A percentile compares a stretch with the other conserved stretches of the same genome.
phyloP scores from a whole-genome alignment of 139 green algal genomes.

The Picochlorum sp. region DNA sequence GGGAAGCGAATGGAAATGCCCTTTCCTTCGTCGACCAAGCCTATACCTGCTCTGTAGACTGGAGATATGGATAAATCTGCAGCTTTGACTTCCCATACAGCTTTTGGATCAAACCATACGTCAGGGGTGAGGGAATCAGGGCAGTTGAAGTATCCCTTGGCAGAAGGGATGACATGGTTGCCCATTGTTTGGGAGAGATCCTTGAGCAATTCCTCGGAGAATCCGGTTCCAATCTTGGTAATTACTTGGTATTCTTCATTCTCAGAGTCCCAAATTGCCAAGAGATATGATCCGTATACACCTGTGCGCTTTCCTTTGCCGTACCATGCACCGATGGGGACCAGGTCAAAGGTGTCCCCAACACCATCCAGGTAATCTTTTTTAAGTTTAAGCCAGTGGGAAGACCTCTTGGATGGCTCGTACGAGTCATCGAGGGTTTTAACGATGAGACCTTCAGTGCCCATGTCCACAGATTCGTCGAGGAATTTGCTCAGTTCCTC shows the following conservation, averaged over 20 bases:
- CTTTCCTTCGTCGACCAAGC: slow-evolving; percentile 67
- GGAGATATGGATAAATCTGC: slow-evolving; percentile 93
- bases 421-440: slow-evolving; percentile 77
- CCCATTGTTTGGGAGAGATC: slow-evolving; percentile 60
- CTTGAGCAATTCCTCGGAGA: slow-evolving; percentile 80
- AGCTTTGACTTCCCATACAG: slow-evolving; percentile 96
- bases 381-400: slow-evolving; percentile 96
- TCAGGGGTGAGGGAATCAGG: slow-evolving; percentile 66
- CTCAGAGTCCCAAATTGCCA: slow-evolving; percentile 84
- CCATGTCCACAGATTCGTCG: slow-evolving; percentile 71
- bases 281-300: slow-evolving; percentile 88
- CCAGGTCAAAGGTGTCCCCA: slow-evolving; percentile 92
- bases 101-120: slow-evolving; percentile 86
- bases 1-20: slow-evolving; percentile 88
- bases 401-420: slow-evolving; percentile 78
- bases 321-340: slow-evolving; percentile 81
- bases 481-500: slow-evolving; percentile 89
- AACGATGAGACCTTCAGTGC: slow-evolving; percentile 94
- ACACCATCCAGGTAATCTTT: slow-evolving; percentile 95
- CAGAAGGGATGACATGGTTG: slow-evolving; percentile 47
- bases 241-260: slow-evolving; percentile 85
- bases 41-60: slow-evolving; percentile 75
- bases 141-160: slow-evolving; percentile 71
- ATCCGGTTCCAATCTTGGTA: slow-evolving; percentile 93
- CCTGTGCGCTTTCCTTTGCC: slow-evolving; percentile 79